A percentile compares a stretch with the other conserved stretches of the same genome.
These are phyloP conservation scores for Aspergillus cristatus DNA, from an alignment of 495 filamentous ascomycete genomes.

Conservation along the genomic window DNA sequence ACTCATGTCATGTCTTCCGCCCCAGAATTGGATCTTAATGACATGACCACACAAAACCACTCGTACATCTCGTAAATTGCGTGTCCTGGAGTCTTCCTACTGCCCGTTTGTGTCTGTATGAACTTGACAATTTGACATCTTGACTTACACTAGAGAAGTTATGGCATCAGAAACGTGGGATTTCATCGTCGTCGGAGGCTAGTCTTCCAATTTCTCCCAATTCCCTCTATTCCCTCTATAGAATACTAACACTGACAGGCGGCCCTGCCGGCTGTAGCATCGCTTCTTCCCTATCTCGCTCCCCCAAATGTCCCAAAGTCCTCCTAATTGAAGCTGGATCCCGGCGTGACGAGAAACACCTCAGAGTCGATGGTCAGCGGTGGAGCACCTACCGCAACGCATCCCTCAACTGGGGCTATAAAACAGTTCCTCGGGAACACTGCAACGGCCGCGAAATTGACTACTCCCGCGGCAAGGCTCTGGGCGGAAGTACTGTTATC, in stretches of 20 bases:
- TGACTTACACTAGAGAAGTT: no score
- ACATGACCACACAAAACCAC: no score
- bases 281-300: constrained; percentile 38
- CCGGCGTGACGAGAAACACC: constrained; percentile 33
- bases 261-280: constrained; percentile 47
- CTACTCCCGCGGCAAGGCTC: constrained; percentile 48
- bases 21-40: no score
- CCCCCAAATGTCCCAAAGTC: constrained; percentile 34
- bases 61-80: no score
- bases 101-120: no score
- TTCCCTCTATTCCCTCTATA: neutral
- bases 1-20: no score
- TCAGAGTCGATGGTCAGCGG: constrained; percentile 43
- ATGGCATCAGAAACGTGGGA: constrained; percentile 26
- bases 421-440: constrained; percentile 45
- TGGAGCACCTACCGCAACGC: constrained; percentile 39
- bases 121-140: no score
- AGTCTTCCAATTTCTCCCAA: no score
- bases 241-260: constrained; percentile 25
- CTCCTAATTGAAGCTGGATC: constrained; percentile 52
- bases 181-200: constrained; percentile 49
- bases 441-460: constrained; percentile 42
- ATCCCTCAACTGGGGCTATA: constrained; percentile 51
- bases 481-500: constrained; percentile 53
- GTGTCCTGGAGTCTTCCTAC: no score